Evolutionary conservation across 73 alveolate species (phyloP), one percentile per base, ranked within the genome.

Genomic region (Urostyla sp.): DNA sequence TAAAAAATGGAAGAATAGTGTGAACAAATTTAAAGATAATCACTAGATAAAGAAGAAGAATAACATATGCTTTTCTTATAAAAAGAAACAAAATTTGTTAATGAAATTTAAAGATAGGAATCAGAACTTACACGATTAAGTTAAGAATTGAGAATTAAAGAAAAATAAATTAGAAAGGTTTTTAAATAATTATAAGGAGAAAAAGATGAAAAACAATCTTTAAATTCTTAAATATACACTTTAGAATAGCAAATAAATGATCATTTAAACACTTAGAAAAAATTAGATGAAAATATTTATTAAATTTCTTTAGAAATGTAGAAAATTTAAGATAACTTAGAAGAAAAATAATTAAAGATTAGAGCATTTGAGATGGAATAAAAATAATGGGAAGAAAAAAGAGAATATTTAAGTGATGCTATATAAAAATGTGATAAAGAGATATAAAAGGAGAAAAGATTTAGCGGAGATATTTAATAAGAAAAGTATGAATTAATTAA

Each of bases 1-100:
- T 6, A 23, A 6, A 37, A 32, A 18, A 55, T 59, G 18, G 76
- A 59, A 35, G 57, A 59, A 34, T 20, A 59, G 34, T 35, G 32
- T 10, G 18, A 7, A 7, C 23, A 30, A 11, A 59, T 59, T 34
- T 20, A 59, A 34, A 59, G 32, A 59, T 34, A 32, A 13, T 11
- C 32, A 35, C 76, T 59, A 3, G 5, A 28, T 4, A 30, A 59
- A 34, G 76, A 59, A 20, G 76, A 59, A 59, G 76, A 59, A 20
- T 8, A 6, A 7, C 34, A 59, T n/a, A 18, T 32, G 34, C 30
- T 21, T 8, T 59, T 11, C 30, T 4, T 59, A 2, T 21, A 59
- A 21, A 59, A 59, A 36, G 76, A 59, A 20, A 36, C 76, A n/a
- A 59, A 59, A 59, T 34, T 30, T 4, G 8, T 6, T 7, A 5